Conservation (phyloP, 768 basidiomycete species). For the Collybia nuda region DNA sequence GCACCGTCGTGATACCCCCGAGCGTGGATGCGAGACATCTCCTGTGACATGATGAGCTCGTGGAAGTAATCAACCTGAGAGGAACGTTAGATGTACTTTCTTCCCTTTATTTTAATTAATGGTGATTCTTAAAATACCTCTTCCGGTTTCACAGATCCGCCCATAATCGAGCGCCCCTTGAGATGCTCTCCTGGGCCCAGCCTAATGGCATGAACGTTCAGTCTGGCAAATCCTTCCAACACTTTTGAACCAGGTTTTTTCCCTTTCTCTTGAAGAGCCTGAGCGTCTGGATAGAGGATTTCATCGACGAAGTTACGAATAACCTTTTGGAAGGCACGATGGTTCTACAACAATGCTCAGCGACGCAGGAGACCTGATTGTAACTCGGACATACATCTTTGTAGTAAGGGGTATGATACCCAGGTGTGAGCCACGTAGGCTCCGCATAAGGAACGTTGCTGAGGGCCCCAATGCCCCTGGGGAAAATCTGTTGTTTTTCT, state of each 20-base stretch:
- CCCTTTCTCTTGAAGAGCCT: constrained; percentile 14
- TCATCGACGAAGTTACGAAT: constrained; percentile 16
- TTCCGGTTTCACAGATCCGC: constrained; percentile 13
- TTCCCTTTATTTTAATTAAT: background rate
- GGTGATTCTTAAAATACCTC: constrained; percentile 1
- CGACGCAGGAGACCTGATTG: background rate
- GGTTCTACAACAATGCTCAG: constrained; percentile 6
- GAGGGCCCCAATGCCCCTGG: constrained; percentile 45
- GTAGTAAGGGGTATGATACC: constrained; percentile 41
- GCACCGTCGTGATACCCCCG: constrained; percentile 74
- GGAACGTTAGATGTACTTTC: background rate
- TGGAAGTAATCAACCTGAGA: constrained; percentile 63
- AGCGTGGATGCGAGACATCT: constrained; percentile 51
- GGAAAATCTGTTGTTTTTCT: constrained; percentile 47
- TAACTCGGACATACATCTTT: constrained; percentile 12
- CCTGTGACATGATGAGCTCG: constrained; percentile 66
- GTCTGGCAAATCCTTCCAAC: constrained; percentile 11
- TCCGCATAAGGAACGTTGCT: constrained; percentile 78
- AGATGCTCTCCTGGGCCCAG: constrained; percentile 15
- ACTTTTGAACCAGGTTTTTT: constrained; percentile 13
- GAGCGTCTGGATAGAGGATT: constrained; percentile 14
- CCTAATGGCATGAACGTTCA: constrained; percentile 16
- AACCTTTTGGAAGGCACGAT: constrained; percentile 15
- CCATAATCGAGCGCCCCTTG: constrained; percentile 13
- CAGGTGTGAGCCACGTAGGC: constrained; percentile 67